Base-by-base conservation (phyloP, 352 stramenopile genomes). In the Plasmopara viticola region DNA sequence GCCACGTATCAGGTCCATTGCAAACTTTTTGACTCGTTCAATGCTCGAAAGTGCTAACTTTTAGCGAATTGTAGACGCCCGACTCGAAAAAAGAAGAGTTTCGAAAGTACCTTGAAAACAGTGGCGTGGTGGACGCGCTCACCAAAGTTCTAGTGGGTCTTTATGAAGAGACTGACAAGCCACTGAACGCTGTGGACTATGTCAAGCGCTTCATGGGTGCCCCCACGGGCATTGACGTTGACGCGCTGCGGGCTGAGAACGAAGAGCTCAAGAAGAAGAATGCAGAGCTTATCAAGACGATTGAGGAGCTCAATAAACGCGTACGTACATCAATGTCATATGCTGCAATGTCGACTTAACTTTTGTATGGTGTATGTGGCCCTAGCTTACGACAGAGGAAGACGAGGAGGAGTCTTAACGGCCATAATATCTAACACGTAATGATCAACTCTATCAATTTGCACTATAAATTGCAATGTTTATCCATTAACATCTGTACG, bases 61-160 rank as follows among this genome's bases (percentile, higher is more conserved):
- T 25, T 25, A 25, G 20, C 20, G 20, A 1, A 3, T n/a, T 52
- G 15, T 53, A 98, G 89, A 97, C 90, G 25, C 89, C 95, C 17
- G 90, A 97, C 70, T 94, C 83, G 5, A 98, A 98, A 77, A 98
- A 99, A 65, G 94, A 99, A 67, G 96, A 98, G 76, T 99, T 98
- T 70, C 74, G 92, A 60, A 98, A 97, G 65, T 98, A 98, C 64
- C 74, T 99, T 2, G 95, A 99, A 74, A 98, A 98, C 62, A 95
- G 85, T 39, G 95, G 95, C 33, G 95, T 98, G 5, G 95, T 98
- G 31, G 95, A 98, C 74, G 90, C 95, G 14, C 70, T 99, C 10
- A 99, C 95, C 29, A 98, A 98, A 62, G 90, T 98, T 15, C 71
- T 99, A 14, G 94, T 98, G 41, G 94, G 91, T 3, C 76, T 98